Percentiles rank a stretch among this genome's conserved stretches.
Conservation (phyloP, 331 rosid species). For the Pyrus hybrid region DNA sequence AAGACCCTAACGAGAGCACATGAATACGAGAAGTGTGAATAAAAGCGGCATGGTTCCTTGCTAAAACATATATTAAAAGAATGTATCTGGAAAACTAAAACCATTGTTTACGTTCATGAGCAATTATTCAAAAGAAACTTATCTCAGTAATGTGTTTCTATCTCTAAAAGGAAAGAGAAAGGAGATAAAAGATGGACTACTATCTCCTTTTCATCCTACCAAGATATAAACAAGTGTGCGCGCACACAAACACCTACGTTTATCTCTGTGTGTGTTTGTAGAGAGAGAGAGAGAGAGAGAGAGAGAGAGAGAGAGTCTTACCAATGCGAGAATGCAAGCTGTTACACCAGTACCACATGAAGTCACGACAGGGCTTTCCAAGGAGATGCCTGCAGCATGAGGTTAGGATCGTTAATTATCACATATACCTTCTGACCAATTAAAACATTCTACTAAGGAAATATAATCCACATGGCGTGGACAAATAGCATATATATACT, state of each 20-base stretch:
- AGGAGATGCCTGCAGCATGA: slow-evolving; percentile 58
- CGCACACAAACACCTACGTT: too few relatives aligned
- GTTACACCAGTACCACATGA: slow-evolving; percentile 96
- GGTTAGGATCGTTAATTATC: not conserved
- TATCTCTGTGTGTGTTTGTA: too few relatives aligned
- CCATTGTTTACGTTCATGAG: not conserved
- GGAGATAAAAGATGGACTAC: too few relatives aligned
- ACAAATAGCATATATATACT: too few relatives aligned
- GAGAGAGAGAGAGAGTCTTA: slow-evolving; percentile 21
- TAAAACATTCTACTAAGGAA: not conserved
- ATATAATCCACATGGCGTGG: too few relatives aligned
- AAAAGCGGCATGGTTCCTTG: not conserved
- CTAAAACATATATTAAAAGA: not conserved
- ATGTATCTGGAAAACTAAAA: not conserved
- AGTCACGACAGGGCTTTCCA: slow-evolving; percentile 60
- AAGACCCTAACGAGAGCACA: slow-evolving; percentile 50
- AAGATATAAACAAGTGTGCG: too few relatives aligned
- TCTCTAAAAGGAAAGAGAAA: too few relatives aligned
- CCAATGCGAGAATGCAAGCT: slow-evolving; percentile 92
- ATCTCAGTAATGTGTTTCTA: not conserved
- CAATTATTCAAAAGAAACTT: not conserved
- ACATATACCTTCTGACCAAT: not conserved
- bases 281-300: too few relatives aligned
- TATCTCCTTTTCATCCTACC: too few relatives aligned
- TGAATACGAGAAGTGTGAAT: not conserved